Evolutionary conservation across 345 rosid genomes (phyloP), one percentile per base, ranked within the genome.

Genomic region (Eucalyptus erythrocorys): DNA sequence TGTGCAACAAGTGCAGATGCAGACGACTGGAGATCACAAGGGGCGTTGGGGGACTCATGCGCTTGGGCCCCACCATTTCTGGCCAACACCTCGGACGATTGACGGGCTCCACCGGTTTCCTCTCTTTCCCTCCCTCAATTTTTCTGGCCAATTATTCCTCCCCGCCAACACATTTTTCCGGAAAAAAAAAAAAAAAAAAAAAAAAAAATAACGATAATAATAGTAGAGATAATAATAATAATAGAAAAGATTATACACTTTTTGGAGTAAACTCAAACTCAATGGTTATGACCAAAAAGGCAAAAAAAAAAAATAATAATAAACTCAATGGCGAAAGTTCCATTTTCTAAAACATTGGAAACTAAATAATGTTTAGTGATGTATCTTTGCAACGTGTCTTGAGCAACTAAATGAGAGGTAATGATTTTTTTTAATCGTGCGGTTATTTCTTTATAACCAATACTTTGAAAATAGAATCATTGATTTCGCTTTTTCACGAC

Each of bases 341-440:
- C 13, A 19, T 34, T 2, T 32, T 71, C 1, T 19, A 11, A 71
- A 37, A 27, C 81, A 71, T 10, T 9, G 5, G 42, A n/a, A 19
- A 2, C 2, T 64, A n/a, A 30, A 64, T 64, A n/a, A 55, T 55
- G 61, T 51, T 15, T 64, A 4, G 76, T 2, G 8, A n/a, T 15
- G 40, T 7, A n/a, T 15, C 8, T 6, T 64, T 2, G 4, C 1
- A 1, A 19, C 1, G 1, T 13, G 1, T 3, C 5, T 71, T 13
- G 6, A 37, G 27, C 6, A 19, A 4, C 45, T 10, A 68, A 3
- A 68, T 9, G 7, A 40, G 82, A 21, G 68, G 4, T 27, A 61
- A 12, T 30, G 34, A 30, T 24, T 57, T 57, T 24, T 49, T 47
- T 2, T 47, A 6, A 49, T 49, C 17, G 13, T 49, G 16, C 4